These are phyloP conservation scores for Teratosphaeria zuluensis DNA, from an alignment of 2,329 filamentous ascomycete genomes.

Conservation along the genomic window DNA sequence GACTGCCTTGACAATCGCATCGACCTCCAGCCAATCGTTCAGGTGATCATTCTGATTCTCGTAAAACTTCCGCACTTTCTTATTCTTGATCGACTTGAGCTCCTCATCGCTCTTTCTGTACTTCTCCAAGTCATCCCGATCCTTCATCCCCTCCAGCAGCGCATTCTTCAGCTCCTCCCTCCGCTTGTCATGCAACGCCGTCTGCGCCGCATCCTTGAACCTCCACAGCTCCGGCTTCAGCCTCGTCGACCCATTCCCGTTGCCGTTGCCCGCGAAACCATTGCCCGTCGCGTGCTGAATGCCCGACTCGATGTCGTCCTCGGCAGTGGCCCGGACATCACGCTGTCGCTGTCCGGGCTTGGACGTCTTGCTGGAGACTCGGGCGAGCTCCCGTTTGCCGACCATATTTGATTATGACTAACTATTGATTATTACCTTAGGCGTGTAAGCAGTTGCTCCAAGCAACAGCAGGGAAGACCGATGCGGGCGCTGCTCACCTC, in stretches of 20 bases:
- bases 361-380: conserved; percentile 1
- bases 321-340: background rate
- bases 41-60: conserved; percentile 44
- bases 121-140: conserved; percentile 38
- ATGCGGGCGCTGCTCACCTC: background rate
- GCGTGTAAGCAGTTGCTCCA: background rate
- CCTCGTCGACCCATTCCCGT: background rate
- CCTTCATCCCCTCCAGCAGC: conserved; percentile 36
- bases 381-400: conserved; percentile 18
- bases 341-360: background rate
- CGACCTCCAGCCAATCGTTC: conserved; percentile 51
- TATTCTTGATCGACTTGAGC: conserved; percentile 44
- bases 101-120: conserved; percentile 44
- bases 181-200: conserved; percentile 36
- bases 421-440: background rate
- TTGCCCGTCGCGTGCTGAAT: conserved; percentile 10
- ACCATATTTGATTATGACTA: conserved; percentile 14
- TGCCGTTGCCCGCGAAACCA: conserved; percentile 3
- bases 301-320: conserved; percentile 2
- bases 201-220: conserved; percentile 41
- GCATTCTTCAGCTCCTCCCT: conserved; percentile 40
- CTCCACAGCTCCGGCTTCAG: conserved; percentile 24
- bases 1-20: conserved; percentile 46
- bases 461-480: background rate
- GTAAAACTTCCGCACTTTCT: conserved; percentile 46